phyloP scores from a whole-genome alignment of 345 rosid species.

The Lenwebbia sp. region DNA sequence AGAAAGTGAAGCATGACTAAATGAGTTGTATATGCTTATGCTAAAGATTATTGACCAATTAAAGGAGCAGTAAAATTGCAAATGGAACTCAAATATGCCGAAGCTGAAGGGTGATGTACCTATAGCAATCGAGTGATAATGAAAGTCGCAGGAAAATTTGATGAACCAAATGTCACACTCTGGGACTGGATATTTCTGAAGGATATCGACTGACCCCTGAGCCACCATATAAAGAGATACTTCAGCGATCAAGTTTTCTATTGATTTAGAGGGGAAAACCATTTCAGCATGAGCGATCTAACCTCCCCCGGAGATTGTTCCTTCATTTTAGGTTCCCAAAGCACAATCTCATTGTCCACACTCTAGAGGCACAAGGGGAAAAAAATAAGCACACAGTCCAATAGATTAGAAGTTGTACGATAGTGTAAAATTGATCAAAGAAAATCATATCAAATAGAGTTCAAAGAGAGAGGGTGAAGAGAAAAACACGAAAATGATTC shows the following conservation, averaged over 20 bases:
- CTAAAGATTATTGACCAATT: neutral
- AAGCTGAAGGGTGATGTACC: constrained; percentile 23
- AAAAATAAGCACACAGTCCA: neutral
- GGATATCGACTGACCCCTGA: constrained; percentile 82
- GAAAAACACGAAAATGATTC: neutral
- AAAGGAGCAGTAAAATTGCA: neutral
- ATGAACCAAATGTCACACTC: constrained; percentile 96
- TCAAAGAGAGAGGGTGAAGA: neutral
- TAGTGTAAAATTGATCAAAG: neutral
- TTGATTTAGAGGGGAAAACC: neutral
- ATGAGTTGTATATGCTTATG: neutral
- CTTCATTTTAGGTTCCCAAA: constrained; percentile 94
- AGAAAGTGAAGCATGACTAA: neutral
- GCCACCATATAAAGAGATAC: neutral
- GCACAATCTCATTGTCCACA: constrained; percentile 89
- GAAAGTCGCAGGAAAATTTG: constrained; percentile 89
- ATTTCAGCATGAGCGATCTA: constrained; percentile 1
- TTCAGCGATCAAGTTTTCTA: neutral
- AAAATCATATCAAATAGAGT: neutral
- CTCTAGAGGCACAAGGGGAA: constrained; percentile 41
- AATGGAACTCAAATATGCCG: neutral
- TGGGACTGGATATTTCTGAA: constrained; percentile 85
- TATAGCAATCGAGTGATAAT: constrained; percentile 61
- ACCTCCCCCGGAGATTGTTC: constrained; percentile 99
- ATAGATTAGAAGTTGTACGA: neutral